Evolutionary conservation across 2,329 filamentous ascomycete genomes (phyloP).

Genomic region (Phyllosticta ampelicida): DNA sequence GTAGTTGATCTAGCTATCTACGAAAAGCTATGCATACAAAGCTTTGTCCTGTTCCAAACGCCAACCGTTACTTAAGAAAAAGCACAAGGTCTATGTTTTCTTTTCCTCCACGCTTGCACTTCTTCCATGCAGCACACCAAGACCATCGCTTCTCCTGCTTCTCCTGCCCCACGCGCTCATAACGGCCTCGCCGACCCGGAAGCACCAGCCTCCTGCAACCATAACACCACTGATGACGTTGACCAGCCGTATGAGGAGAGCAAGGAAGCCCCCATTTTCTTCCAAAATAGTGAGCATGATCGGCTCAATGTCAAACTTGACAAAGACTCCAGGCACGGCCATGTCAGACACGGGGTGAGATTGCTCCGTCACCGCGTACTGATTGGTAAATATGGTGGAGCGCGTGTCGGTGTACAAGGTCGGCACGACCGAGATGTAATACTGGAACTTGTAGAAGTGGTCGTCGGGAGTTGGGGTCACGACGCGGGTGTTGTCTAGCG

Average conservation of each 20-base stretch:
- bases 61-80: background rate
- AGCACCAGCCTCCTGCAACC: constrained; percentile 89
- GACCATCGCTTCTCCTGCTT: constrained; percentile 28
- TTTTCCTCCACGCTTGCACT: constrained; percentile 6
- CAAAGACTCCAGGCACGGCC: constrained; percentile 78
- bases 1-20: background rate
- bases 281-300: constrained; percentile 81
- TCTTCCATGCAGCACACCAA: constrained; percentile 34
- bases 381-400: constrained; percentile 77
- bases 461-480: constrained; percentile 40
- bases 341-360: constrained; percentile 57
- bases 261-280: constrained; percentile 62
- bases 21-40: background rate
- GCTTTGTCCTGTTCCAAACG: constrained; percentile 1
- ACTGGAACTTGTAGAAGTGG: constrained; percentile 95
- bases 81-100: background rate
- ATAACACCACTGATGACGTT: constrained; percentile 87
- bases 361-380: constrained; percentile 95
- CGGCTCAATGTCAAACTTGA: constrained; percentile 98
- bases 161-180: constrained; percentile 38
- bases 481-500: constrained; percentile 83
- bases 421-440: constrained; percentile 90
- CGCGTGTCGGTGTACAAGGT: constrained; percentile 63
- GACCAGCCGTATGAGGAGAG: constrained; percentile 69
- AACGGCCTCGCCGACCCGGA: constrained; percentile 71